Conservation (phyloP, 2,329 filamentous ascomycete species). For the Achaetomium macrosporum region DNA sequence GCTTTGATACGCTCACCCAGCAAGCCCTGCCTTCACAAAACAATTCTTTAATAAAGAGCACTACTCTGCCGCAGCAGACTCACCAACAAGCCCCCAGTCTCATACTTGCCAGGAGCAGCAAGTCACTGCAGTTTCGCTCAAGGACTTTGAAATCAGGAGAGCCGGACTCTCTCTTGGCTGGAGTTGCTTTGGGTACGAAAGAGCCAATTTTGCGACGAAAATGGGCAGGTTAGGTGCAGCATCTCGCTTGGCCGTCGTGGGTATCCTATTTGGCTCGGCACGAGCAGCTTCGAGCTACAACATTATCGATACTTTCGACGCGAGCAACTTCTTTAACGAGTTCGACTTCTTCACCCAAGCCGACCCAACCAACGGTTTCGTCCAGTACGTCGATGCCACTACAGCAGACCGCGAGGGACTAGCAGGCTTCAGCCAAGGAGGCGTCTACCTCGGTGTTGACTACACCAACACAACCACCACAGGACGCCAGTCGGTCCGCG, state of each 20-base stretch:
- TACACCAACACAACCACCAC: conserved; percentile 46
- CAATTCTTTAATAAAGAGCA: too few relatives aligned
- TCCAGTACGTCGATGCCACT: conserved; percentile 58
- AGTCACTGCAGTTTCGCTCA: background rate
- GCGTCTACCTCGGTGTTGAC: conserved; percentile 67
- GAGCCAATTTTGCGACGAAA: background rate
- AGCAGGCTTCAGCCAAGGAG: conserved; percentile 48
- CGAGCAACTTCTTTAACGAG: conserved; percentile 49
- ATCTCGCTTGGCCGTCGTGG: conserved; percentile 1
- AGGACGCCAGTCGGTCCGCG: conserved; percentile 65
- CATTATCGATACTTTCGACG: conserved; percentile 44
- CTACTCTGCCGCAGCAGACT: background rate
- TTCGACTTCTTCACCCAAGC: conserved; percentile 50
- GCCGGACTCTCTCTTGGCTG: background rate
- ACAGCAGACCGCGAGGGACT: conserved; percentile 54
- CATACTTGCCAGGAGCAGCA: conserved; percentile 3
- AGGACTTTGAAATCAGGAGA: background rate
- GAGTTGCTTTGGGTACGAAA: background rate
- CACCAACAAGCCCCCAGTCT: background rate
- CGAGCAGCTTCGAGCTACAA: conserved; percentile 32
- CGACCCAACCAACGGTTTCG: conserved; percentile 72
- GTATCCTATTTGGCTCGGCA: background rate
- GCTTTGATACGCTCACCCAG: background rate
- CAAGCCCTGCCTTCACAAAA: background rate
- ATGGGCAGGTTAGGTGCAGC: conserved; percentile 3